These are phyloP conservation scores for Bipolaris bicolor DNA, from an alignment of 2,329 filamentous ascomycete genomes.

Conservation along the genomic window DNA sequence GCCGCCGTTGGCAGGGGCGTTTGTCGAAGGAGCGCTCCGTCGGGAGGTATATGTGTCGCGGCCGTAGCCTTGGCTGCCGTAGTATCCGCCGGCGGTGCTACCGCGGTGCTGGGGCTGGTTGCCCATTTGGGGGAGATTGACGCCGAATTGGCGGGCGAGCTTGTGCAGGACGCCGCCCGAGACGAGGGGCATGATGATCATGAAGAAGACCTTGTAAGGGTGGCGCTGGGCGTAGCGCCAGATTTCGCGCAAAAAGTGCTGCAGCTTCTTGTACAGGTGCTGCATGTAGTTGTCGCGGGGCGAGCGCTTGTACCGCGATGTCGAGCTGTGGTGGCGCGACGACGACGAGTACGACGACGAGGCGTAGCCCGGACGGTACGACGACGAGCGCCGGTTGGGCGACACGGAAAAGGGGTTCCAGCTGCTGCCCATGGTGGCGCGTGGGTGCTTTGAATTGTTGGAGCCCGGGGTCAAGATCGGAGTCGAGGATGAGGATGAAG, in stretches of 20 bases:
- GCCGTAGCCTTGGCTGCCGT: slow-evolving; percentile 55
- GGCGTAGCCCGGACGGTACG: slow-evolving; percentile 39
- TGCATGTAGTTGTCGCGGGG: slow-evolving; percentile 80
- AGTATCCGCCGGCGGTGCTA: slow-evolving; percentile 49
- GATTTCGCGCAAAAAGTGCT: slow-evolving; percentile 80
- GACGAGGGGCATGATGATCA: slow-evolving; percentile 85
- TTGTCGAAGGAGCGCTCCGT: slow-evolving; percentile 5
- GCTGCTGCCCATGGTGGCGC: slow-evolving; percentile 36
- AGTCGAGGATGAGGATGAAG: neutral
- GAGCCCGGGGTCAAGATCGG: neutral
- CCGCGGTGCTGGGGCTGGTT: slow-evolving; percentile 30
- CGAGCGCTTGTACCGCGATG: slow-evolving; percentile 76
- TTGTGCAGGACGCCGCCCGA: slow-evolving; percentile 82
- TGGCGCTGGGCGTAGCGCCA: slow-evolving; percentile 80
- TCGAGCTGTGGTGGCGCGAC: slow-evolving; percentile 56
- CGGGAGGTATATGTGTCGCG: slow-evolving; percentile 19
- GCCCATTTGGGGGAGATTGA: slow-evolving; percentile 69
- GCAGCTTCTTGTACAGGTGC: slow-evolving; percentile 75
- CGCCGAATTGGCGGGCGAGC: slow-evolving; percentile 77
- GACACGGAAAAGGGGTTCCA: slow-evolving; percentile 45
- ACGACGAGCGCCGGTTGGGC: slow-evolving; percentile 29
- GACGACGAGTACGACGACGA: slow-evolving; percentile 38
- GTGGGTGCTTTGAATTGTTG: neutral
- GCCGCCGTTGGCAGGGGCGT: slow-evolving; percentile 25
- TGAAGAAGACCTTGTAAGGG: slow-evolving; percentile 87